Base-by-base conservation (phyloP, 768 basidiomycete species). In the Trametes cinnabarina region DNA sequence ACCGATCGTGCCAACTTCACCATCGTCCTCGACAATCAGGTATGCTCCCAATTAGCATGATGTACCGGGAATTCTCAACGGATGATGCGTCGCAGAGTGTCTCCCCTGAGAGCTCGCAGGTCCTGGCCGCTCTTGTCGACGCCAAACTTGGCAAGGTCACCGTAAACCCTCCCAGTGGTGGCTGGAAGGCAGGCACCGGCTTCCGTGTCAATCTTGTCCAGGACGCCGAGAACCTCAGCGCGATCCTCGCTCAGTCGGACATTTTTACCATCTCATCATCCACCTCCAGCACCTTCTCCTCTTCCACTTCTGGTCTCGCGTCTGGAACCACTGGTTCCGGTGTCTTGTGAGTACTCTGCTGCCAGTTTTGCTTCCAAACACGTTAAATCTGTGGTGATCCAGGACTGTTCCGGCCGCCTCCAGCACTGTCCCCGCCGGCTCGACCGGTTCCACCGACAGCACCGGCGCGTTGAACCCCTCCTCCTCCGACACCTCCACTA, bases 201-300 rank as follows among this genome's bases (percentile, higher is more conserved):
- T 94, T 82, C 81, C 86, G 82, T 55, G 78, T 95, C 72, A 91
- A 94, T 75, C 71, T 94, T 25, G 83, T 86, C 59, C 65, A 76
- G 63, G 77, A 81, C 62, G 60, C 76, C 3, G 54, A 78, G 19
- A 50, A 82, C 52, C 73, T 81, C 22, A 66, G 70, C 69, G 72
- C 73, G 49, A 84, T 94, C 63, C 78, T 83, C 51, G 90, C 91
- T 37, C 90, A 94, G 72, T 92, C 90, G 17, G 50, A 55, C 25
- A 68, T 82, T 54, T 94, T 93, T 72, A 72, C 68, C 65, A 82
- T 85, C 68, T 70, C 69, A 40, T 57, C 58, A 1, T 26, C 57
- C 26, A 61, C 68, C 32, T 61, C 69, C 17, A 63, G 56, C 57
- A 50, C 64, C 32, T 48, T 28, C 26, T 52, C 72, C 6, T 46